Base-by-base conservation (phyloP, 2,329 filamentous ascomycete genomes). In the Cercospora zeae-maydis region DNA sequence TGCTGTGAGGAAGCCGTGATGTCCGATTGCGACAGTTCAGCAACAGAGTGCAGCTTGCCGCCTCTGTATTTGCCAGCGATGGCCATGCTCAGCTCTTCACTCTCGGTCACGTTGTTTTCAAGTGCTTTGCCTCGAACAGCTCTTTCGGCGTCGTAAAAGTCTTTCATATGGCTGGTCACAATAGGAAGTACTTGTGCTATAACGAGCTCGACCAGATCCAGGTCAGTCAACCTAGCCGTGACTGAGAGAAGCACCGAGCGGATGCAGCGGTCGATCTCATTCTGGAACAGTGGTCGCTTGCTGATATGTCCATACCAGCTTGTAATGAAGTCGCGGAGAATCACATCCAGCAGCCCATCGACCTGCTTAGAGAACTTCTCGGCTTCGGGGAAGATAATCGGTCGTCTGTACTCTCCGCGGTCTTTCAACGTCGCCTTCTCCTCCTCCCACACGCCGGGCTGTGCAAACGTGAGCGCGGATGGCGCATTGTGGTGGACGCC, bases 61-160 rank as follows among this genome's bases (percentile, higher is more conserved):
- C 96, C 89, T 59, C 85, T 88, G 77, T 95, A 99, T 77, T 96
- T 97, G 42, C 86, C 88, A n/a, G 95, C 95, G 76, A 99, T 96
- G 1, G 95, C 95, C 68, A 96, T 82, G 76, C 98, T 93, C 71
- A 99, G 81, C 82, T 99, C 95, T 74, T 97, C 93, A 0, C 93
- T 96, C 78, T 99, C 95, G 2, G 96, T 98, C 60, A 99, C 88
- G 67, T 89, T 92, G 58, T 91, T 87, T 70, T 92, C 95, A 61
- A 98, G 81, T 76, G 96, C 91, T 74, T 88, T 90, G 11, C 96
- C 96, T 59, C 93, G 86, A 10, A 99, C 91, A 8, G 87, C 84
- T 62, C 89, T 86, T 79, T 99, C 95, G 0, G 95, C 95, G 67
- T 95, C 88, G 75, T 93, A 91, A 70, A 96, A 96, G 69, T 96